Evolutionary conservation across 2,329 filamentous ascomycete genomes (phyloP).

Genomic region (Exserohilum rostratum): DNA sequence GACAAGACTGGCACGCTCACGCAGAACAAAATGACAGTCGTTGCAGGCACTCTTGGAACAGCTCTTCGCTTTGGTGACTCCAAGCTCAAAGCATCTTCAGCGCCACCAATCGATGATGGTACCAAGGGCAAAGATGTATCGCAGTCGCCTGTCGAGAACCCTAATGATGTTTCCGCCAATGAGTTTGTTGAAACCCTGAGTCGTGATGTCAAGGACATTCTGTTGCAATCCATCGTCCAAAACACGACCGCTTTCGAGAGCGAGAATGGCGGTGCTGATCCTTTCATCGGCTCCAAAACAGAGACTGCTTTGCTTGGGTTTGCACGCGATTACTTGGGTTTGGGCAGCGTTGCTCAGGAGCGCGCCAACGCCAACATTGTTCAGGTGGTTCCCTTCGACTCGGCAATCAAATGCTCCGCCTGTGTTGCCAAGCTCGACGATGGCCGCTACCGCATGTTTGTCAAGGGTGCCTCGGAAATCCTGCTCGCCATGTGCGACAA

Average conservation of each 20-base stretch:
- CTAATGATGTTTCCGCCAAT: conserved; percentile 57
- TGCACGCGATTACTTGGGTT: conserved; percentile 68
- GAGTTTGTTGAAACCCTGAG: conserved; percentile 63
- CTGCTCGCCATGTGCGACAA: conserved; percentile 55
- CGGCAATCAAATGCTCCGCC: conserved; percentile 72
- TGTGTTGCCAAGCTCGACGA: conserved; percentile 64
- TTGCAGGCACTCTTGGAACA: conserved; percentile 71
- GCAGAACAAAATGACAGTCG: conserved; percentile 63
- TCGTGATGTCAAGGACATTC: conserved; percentile 59
- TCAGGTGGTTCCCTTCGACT: conserved; percentile 67
- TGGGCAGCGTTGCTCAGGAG: conserved; percentile 66
- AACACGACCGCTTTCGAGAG: conserved; percentile 53
- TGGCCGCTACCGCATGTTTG: conserved; percentile 62
- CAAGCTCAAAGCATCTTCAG: conserved; percentile 35
- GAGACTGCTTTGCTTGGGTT: conserved; percentile 77
- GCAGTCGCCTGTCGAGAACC: conserved; percentile 45
- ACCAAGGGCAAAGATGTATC: conserved; percentile 40
- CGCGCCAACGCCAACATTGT: conserved; percentile 66
- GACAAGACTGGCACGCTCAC: conserved; percentile 58
- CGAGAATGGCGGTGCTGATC: conserved; percentile 49
- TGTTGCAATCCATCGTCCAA: conserved; percentile 62
- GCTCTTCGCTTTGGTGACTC: conserved; percentile 61
- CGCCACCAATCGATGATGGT: conserved; percentile 31
- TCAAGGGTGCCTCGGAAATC: conserved; percentile 60
- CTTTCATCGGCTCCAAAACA: conserved; percentile 77